Percentiles rank a stretch among this genome's conserved stretches.
These are phyloP conservation scores for Xylogone sp. DNA, from an alignment of 2,329 filamentous ascomycete genomes.

Conservation along the genomic window DNA sequence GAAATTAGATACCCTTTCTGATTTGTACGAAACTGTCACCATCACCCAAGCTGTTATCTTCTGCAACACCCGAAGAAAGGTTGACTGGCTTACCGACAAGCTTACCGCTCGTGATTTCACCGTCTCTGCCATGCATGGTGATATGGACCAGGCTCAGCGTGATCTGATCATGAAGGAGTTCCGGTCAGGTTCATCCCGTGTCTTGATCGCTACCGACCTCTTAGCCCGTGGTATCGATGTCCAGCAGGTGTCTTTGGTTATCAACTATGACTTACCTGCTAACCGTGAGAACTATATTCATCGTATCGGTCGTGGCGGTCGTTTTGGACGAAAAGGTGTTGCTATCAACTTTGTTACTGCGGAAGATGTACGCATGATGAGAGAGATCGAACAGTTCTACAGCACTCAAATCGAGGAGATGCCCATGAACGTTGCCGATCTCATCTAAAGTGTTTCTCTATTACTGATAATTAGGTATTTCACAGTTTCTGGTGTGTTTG, in stretches of 20 bases:
- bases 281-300: constrained; percentile 99
- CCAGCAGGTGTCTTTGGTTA: constrained; percentile 98
- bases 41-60: constrained; percentile 99
- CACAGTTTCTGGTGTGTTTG: constrained; percentile 21
- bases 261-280: constrained; percentile 98
- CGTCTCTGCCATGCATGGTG: constrained; percentile 99
- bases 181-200: constrained; percentile 96
- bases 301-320: constrained; percentile 98
- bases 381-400: constrained; percentile 99
- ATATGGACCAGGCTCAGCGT: constrained; percentile 98
- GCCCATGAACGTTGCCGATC: constrained; percentile 88
- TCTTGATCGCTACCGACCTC: constrained; percentile 96
- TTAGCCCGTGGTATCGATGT: constrained; percentile 99
- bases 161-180: constrained; percentile 99
- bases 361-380: constrained; percentile 99
- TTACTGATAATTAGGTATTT: constrained; percentile 23
- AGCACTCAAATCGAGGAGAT: constrained; percentile 99
- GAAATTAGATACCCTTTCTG: constrained; percentile 98
- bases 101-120: constrained; percentile 98
- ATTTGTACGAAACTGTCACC: constrained; percentile 98
- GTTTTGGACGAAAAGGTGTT: constrained; percentile 99
- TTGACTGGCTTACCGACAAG: constrained; percentile 99
- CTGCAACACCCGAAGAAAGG: constrained; percentile 99
- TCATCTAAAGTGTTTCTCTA: constrained; percentile 52
- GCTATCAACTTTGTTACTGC: constrained; percentile 99